Evolutionary conservation across 2,329 filamentous ascomycete genomes (phyloP).

Genomic region (Emydomyces testavorans): DNA sequence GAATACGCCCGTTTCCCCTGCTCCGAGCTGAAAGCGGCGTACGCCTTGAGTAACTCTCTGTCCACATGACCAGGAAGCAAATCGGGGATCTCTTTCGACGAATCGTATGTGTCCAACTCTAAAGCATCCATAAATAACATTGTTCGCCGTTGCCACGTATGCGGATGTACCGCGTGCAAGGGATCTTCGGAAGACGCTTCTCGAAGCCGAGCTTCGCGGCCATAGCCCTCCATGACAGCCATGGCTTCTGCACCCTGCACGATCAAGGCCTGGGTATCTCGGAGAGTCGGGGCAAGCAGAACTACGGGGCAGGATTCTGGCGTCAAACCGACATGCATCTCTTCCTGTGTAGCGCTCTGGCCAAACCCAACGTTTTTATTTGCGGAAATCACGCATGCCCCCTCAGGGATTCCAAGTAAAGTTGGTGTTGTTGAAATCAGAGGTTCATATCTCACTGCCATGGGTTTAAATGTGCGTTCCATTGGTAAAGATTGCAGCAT

Average conservation of each 20-base stretch:
- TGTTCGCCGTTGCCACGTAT: constrained; percentile 9
- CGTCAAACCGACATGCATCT: constrained; percentile 10
- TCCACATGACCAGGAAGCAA: constrained; percentile 12
- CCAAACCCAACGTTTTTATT: constrained; percentile 15
- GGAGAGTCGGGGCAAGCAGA: constrained; percentile 7
- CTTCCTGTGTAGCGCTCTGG: constrained; percentile 13
- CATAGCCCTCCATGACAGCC: constrained; percentile 10
- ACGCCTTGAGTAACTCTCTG: constrained; percentile 12
- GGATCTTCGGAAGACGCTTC: not conserved
- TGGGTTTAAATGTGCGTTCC: not conserved
- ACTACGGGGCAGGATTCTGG: constrained; percentile 12
- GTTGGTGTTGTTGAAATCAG: constrained; percentile 7
- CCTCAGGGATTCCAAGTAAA: constrained; percentile 13
- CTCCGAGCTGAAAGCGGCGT: constrained; percentile 7
- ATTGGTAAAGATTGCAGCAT: not conserved
- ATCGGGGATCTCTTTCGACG: constrained; percentile 5
- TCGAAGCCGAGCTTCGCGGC: constrained; percentile 8
- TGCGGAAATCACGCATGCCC: constrained; percentile 13
- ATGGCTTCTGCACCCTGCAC: constrained; percentile 13
- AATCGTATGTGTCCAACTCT: constrained; percentile 9
- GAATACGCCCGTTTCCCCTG: constrained; percentile 2
- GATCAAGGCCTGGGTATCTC: constrained; percentile 10
- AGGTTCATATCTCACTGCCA: constrained; percentile 4
- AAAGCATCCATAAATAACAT: constrained; percentile 16
- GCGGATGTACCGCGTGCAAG: not conserved